Conservation (phyloP, 2,329 filamentous ascomycete species). For the Aspergillus brasiliensis region DNA sequence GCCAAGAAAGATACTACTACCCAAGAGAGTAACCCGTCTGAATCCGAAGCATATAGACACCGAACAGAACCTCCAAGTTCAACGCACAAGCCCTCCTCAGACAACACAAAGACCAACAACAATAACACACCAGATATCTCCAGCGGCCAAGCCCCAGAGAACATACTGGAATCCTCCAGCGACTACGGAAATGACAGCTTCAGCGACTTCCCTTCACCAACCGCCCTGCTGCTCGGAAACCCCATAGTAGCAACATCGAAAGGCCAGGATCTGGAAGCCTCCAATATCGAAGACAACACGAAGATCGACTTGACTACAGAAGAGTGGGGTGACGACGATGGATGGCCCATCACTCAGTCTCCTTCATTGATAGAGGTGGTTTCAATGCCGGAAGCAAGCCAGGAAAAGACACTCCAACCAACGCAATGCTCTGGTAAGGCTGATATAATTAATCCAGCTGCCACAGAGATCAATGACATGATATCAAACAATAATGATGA, state of each 20-base stretch:
- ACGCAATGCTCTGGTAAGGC: no score
- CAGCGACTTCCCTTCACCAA: slow-evolving; percentile 43
- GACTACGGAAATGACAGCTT: slow-evolving; percentile 37
- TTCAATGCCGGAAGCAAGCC: neutral
- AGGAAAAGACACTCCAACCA: neutral
- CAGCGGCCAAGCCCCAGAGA: neutral
- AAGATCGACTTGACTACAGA: neutral
- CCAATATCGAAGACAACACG: neutral
- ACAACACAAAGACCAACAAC: neutral
- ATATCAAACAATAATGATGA: no score
- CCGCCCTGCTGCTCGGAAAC: slow-evolving; percentile 27
- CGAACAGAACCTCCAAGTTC: neutral
- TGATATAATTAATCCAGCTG: no score
- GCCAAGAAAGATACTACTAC: slow-evolving; percentile 16
- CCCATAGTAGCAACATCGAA: neutral
- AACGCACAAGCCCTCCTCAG: neutral
- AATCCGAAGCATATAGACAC: neutral
- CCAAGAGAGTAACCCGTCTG: neutral
- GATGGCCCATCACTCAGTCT: neutral
- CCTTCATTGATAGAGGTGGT: neutral
- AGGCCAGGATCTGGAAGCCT: neutral
- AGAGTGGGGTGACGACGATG: slow-evolving; percentile 4
- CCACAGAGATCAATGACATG: no score
- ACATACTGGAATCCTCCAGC: slow-evolving; percentile 29
- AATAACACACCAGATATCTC: neutral